Evolutionary conservation across 768 basidiomycete species (phyloP).

Genomic region (Pulveroboletus sp.): DNA sequence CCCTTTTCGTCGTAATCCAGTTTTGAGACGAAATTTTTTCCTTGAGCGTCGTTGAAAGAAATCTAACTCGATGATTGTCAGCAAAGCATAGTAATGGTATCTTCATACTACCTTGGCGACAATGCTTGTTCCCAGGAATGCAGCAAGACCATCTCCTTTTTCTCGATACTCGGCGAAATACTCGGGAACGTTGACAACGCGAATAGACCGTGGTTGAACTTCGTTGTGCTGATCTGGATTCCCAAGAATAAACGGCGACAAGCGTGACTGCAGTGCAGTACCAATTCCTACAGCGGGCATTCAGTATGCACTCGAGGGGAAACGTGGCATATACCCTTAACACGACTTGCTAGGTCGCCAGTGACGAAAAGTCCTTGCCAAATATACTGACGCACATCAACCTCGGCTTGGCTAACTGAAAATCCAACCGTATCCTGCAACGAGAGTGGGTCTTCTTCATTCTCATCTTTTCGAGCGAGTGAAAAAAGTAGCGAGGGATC

Average conservation of each 20-base stretch:
- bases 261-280: constrained; percentile 66
- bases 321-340: constrained; percentile 54
- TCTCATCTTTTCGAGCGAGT: constrained; percentile 28
- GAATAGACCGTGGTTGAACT: constrained; percentile 64
- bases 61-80: constrained; percentile 43
- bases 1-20: constrained; percentile 72
- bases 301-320: background rate
- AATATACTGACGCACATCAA: constrained; percentile 66
- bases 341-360: constrained; percentile 67
- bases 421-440: constrained; percentile 68
- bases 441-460: constrained; percentile 33
- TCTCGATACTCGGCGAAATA: constrained; percentile 91
- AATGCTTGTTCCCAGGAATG: constrained; percentile 80
- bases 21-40: constrained; percentile 76
- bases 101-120: constrained; percentile 66
- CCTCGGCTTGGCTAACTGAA: constrained; percentile 58
- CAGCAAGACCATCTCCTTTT: constrained; percentile 76
- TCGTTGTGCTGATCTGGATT: constrained; percentile 67
- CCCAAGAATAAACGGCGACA: constrained; percentile 59
- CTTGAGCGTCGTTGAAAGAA: constrained; percentile 65
- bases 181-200: constrained; percentile 71
- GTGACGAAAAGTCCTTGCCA: constrained; percentile 82
- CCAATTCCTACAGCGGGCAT: constrained; percentile 48
- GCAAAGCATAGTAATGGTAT: background rate
- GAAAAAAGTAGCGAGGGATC: constrained; percentile 59